Evolutionary conservation across 2,329 filamentous ascomycete genomes (phyloP), one percentile per base, ranked within the genome.

Genomic region (Cryphonectria nitschkei): DNA sequence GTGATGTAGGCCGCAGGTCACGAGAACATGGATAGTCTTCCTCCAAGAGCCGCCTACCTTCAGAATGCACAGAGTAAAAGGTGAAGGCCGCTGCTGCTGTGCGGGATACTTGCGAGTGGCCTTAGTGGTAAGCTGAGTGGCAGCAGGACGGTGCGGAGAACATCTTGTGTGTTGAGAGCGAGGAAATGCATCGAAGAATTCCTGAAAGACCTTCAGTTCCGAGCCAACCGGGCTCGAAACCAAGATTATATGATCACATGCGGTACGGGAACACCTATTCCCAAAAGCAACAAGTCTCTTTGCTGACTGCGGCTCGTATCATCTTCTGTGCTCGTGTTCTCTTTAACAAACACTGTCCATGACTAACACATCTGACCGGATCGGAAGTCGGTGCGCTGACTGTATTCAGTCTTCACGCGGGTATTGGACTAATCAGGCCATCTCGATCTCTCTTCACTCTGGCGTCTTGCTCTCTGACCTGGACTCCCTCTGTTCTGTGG

Each of bases 1-100:
- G 65, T 69, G 65, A 58, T 73, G 65, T 73, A 73, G 68, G 26
- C 37, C 19, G 26, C 19, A 66, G n/a, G 34, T 14, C 50, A 58
- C n/a, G 26, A 67, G 65, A 43, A 52, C 32, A n/a, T 43, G 19
- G 16, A 29, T 37, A 43, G n/a, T 7, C n/a, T 46, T 54, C 22
- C n/a, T 16, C 3, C 52, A 29, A n/a, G 13, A 52, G 9, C 16
- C 16, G 9, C 16, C 43, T 50, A 19, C 13, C 19, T 67, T 67
- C 50, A 41, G 65, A 13, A 8, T n/a, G 34, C 22, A 22, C 37
- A 67, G 37, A 14, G 11, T 29, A 58, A 19, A 9, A 7, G 37
- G 37, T 39, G 11, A 26, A 41, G 19, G 32, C 6, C 7, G n/a
- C n/a, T 19, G 37, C 39, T 26, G 37, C 22, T 43, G 61, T 39